Evolutionary conservation across 768 basidiomycete species (phyloP), one percentile per base, ranked within the genome.

Genomic region (Calvatia gigantea): DNA sequence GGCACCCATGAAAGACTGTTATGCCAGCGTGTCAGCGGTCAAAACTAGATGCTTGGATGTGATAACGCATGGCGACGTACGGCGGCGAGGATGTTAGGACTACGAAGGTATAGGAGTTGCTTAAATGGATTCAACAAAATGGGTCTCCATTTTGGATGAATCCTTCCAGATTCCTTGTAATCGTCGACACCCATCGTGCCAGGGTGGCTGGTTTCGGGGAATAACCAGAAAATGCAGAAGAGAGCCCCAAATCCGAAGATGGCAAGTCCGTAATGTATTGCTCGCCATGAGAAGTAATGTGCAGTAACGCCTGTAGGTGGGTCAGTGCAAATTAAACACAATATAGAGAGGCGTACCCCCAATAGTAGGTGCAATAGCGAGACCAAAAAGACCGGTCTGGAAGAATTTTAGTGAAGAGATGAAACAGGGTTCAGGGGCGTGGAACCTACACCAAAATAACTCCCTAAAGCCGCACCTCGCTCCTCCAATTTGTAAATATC

Each of bases 201-300:
- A 1, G 87, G 86, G 59, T 85, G 83, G 46, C 78, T 80, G 1
- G 87, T 89, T 61, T 89, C 87, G 0, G 86, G 87, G 21, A 87
- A 75, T 52, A 76, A 75, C 1, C 76, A 39, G 1, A 65, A 44
- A 31, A 87, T 70, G 6, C 70, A 57, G 11, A 77, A 6, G 37
- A 81, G 70, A 3, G 72, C 70, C 0, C 74, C n/a, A 0, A 79
- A 41, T 1, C 75, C 79, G 28, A 71, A 67, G 0, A 73, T 28
- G 2, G 76, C 78, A 1, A 89, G 58, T 0, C 62, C 61, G 8
- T 67, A 63, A 62, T 90, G 86, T 63, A 85, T 78, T 2, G 73
- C 60, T 0, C 87, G 78, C 87, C 88, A 90, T 0, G 87, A n/a
- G n/a, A n/a, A 76, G 59, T 85, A 86, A 53, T 84, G 71, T 0